Evolutionary conservation across 1,139 yeast genomes (phyloP).

Genomic region (Blastobotrys apis): DNA sequence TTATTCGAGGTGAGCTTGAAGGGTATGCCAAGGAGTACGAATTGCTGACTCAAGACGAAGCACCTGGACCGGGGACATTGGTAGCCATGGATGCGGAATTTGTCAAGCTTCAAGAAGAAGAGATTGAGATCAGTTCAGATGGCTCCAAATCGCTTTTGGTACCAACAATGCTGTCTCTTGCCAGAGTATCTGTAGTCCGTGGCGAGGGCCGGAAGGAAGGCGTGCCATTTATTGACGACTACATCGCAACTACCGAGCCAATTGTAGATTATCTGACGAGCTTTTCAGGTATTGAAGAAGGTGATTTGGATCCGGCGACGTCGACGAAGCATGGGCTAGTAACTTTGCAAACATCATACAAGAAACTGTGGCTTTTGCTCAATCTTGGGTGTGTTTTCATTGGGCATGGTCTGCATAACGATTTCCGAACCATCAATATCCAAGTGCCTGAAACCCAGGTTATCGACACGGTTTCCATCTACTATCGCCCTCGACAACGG

Average conservation of each 20-base stretch:
- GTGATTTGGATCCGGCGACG: constrained; percentile 71
- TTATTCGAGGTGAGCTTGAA: constrained; percentile 65
- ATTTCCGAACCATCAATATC: constrained; percentile 87
- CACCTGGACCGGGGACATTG: constrained; percentile 68
- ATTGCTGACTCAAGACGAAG: constrained; percentile 59
- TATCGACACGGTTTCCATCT: constrained; percentile 82
- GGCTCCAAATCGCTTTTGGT: constrained; percentile 66
- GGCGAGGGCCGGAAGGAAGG: constrained; percentile 70
- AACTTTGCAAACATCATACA: constrained; percentile 75
- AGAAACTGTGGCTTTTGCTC: constrained; percentile 81
- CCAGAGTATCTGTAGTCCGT: constrained; percentile 82
- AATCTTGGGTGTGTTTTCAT: constrained; percentile 89
- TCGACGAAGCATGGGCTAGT: constrained; percentile 75
- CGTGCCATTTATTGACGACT: constrained; percentile 87
- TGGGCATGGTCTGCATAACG: constrained; percentile 91
- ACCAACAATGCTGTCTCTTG: constrained; percentile 75
- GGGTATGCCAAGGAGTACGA: constrained; percentile 58
- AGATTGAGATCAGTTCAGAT: constrained; percentile 66
- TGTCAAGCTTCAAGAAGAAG: constrained; percentile 76
- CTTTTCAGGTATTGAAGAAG: constrained; percentile 88
- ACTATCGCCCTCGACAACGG: constrained; percentile 65
- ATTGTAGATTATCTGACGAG: constrained; percentile 85
- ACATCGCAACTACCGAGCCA: constrained; percentile 62
- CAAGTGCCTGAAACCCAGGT: constrained; percentile 83
- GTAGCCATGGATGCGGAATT: constrained; percentile 98